Base-by-base conservation (phyloP, 1,284 basidiomycete genomes). In the Rhodotorula mucilaginosa region DNA sequence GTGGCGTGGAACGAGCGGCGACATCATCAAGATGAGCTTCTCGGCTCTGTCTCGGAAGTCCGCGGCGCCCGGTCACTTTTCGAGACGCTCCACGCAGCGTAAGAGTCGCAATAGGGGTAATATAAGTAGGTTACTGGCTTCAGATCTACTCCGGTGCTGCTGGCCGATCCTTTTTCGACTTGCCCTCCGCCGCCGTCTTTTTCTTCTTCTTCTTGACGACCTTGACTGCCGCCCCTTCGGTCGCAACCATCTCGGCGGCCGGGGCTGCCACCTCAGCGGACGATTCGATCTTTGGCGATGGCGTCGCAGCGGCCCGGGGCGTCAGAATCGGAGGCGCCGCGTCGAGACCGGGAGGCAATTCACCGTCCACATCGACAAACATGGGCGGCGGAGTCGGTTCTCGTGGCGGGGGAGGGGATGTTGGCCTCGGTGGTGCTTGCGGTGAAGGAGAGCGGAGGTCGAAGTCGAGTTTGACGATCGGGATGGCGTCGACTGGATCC, bases 311-410 rank as follows among this genome's bases (percentile, higher is more conserved):
- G 21, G 34, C 15, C 0, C 21, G n/a, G 8, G 61, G 49, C 19
- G 21, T 15, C 10, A 18, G 10, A 39, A 23, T 5, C 3, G 31
- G 48, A 16, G 48, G 31, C 23, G 31, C 57, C n/a, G 54, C 58
- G n/a, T 16, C 74, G n/a, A 83, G 84, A 47, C 87, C 86, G 57
- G 86, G 85, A 2, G 92, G 93, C 89, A 94, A 91, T 81, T 93
- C 92, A 2, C 93, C 93, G 0, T 88, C 86, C 76, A 86, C 86
- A 75, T 94, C 91, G 74, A 95, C 86, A 31, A 86, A 82, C 87
- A 90, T 44, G 78, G 79, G 58, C 79, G 78, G 59, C 49, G 78
- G 65, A 19, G 78, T 78, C 21, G 80, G 76, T n/a, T 77, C 74
- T 15, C 75, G 72, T 3, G 74, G 71, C 13, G 71, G 75, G 0